These are phyloP conservation scores for Apiotrichum sp. DNA, from an alignment of 1,284 basidiomycete genomes.

Conservation along the genomic window DNA sequence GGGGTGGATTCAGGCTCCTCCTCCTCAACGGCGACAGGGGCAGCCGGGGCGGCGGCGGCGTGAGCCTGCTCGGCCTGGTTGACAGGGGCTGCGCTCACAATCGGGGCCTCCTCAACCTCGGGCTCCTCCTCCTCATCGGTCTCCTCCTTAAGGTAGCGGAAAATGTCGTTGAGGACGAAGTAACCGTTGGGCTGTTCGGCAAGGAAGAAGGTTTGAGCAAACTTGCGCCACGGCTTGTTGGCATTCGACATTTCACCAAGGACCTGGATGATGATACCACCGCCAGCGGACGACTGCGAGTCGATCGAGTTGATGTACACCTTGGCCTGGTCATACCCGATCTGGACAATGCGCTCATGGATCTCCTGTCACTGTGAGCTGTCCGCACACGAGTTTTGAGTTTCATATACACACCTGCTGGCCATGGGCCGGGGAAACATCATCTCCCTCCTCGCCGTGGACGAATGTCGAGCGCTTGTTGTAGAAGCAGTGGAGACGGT, in stretches of 20 bases:
- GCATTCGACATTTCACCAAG: conserved; percentile 97
- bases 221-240: conserved; percentile 86
- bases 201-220: conserved; percentile 99
- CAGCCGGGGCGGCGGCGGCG: conserved; percentile 22
- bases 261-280: conserved; percentile 97
- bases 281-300: conserved; percentile 84
- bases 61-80: conserved; percentile 23
- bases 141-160: conserved; percentile 97
- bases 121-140: conserved; percentile 68
- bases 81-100: conserved; percentile 21
- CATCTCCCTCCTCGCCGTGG: conserved; percentile 93
- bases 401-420: conserved; percentile 63
- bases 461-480: conserved; percentile 95
- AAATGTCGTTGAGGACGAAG: conserved; percentile 99
- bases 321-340: conserved; percentile 94
- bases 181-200: conserved; percentile 98
- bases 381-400: background rate
- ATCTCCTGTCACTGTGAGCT: conserved; percentile 65
- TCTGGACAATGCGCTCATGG: conserved; percentile 86
- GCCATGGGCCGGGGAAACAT: conserved; percentile 73
- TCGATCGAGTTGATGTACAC: conserved; percentile 95
- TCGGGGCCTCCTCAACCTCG: conserved; percentile 26
- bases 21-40: conserved; percentile 31
- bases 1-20: conserved; percentile 22
- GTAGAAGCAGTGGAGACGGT: conserved; percentile 97